Evolutionary conservation across 1,139 yeast species (phyloP).

Genomic region (Geotrichum carabidarum): DNA sequence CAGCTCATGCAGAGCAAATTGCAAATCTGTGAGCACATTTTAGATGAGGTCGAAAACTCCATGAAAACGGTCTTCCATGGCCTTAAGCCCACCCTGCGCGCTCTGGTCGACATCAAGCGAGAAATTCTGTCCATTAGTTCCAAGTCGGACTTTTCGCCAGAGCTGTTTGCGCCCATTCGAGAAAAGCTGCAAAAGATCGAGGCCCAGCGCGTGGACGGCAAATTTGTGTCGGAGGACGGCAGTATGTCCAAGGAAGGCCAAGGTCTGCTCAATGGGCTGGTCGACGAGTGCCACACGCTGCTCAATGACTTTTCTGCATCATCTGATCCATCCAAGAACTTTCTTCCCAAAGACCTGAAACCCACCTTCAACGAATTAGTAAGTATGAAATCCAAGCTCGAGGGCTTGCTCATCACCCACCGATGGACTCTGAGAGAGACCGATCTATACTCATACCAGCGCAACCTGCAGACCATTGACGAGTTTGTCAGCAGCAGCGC

Average conservation of each 20-base stretch:
- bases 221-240: conserved; percentile 36
- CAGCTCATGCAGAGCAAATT: conserved; percentile 31
- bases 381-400: conserved; percentile 64
- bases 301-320: conserved; percentile 63
- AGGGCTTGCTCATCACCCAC: conserved; percentile 77
- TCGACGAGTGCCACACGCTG: conserved; percentile 77
- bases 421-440: conserved; percentile 97
- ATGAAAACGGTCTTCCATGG: conserved; percentile 30
- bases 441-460: conserved; percentile 78
- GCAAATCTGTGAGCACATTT: conserved; percentile 27
- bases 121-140: conserved; percentile 48
- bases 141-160: conserved; percentile 35
- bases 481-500: conserved; percentile 50
- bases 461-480: conserved; percentile 65
- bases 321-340: conserved; percentile 40
- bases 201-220: conserved; percentile 43
- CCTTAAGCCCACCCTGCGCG: conserved; percentile 32
- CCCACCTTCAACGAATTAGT: conserved; percentile 53
- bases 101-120: conserved; percentile 48
- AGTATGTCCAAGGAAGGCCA: conserved; percentile 43
- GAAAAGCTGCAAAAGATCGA: conserved; percentile 43
- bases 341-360: conserved; percentile 47
- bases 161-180: conserved; percentile 36
- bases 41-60: conserved; percentile 27
- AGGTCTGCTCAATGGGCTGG: conserved; percentile 43